Evolutionary conservation across 2,329 filamentous ascomycete species (phyloP).

Genomic region (Knoxdaviesia proteae): DNA sequence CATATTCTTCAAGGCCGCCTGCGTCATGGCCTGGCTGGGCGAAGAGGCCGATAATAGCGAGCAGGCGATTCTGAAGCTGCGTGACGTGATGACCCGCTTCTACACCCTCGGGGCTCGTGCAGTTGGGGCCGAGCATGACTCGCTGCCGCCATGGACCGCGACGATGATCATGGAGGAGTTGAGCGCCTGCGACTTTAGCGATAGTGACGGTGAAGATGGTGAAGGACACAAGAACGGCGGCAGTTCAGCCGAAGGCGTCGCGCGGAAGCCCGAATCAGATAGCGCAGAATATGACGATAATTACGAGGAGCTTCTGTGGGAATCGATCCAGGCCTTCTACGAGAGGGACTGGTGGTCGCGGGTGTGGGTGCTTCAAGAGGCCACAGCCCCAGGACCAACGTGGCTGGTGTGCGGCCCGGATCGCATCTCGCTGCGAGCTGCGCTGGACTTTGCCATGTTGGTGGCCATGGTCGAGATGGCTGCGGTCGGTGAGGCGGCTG

Average conservation of each 20-base stretch:
- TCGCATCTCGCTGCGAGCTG: conserved; percentile 2
- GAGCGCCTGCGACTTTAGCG: background rate
- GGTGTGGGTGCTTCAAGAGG: conserved; percentile 5
- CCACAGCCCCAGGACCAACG: conserved; percentile 3
- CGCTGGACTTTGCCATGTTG: conserved; percentile 5
- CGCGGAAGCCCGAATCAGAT: no score
- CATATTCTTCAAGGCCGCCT: conserved; percentile 8
- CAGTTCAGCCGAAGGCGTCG: no score
- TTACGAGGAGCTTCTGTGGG: conserved; percentile 1
- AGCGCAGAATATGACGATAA: no score
- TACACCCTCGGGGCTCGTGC: conserved; percentile 1
- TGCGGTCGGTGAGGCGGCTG: background rate
- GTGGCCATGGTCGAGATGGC: conserved; percentile 5
- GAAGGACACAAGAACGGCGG: background rate
- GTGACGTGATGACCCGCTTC: conserved; percentile 4
- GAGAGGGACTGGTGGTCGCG: conserved; percentile 5
- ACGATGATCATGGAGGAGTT: conserved; percentile 5
- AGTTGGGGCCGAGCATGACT: background rate
- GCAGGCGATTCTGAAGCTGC: conserved; percentile 4
- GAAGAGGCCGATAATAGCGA: conserved; percentile 2
- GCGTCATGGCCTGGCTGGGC: conserved; percentile 6
- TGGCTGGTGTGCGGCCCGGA: conserved; percentile 5
- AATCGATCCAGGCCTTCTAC: conserved; percentile 4
- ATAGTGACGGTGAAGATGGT: conserved; percentile 3
- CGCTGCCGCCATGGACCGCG: conserved; percentile 3